Base-by-base conservation (phyloP, 441 rosid species). In the Omphalea diandra region DNA sequence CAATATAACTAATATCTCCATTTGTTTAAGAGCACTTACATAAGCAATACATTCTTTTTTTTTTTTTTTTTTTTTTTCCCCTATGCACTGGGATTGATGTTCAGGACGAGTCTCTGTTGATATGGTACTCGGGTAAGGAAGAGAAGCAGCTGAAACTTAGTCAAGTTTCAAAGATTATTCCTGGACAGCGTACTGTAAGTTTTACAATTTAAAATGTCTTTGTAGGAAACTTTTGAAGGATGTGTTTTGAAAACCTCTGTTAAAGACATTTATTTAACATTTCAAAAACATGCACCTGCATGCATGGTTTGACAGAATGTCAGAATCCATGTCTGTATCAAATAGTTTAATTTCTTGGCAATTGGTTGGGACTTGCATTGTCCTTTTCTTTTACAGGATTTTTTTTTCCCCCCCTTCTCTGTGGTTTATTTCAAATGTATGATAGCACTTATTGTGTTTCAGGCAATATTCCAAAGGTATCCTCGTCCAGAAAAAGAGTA, bases 401-500 rank as follows among this genome's bases (percentile, higher is more conserved):
- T 44, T 10, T 15, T 33, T 18, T 7, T 32, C 17, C 47, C 43
- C 63, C 17, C 47, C 43, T 68, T 31, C 12, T 33, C 47, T 22
- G 55, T 26, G 26, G 3, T 49, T 73, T 69, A 10, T 43, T 55
- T 54, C n/a, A 12, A 41, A 52, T 63, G 7, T 14, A 5, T 47
- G 40, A 50, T n/a, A 47, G 22, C 62, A 3, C 32, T 32, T 29
- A 12, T 72, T 56, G 15, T 71, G 65, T 75, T 76, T 71, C 85
- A 90, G 94, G 83, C 88, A 77, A 80, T 84, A 65, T 90, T 90
- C 80, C 89, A 88, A 71, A 74, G 97, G 63, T 85, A 88, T 80
- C 97, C 97, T 27, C 90, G 95, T 49, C 98, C 98, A n/a, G 98
- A 91, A 81, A 94, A 94, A 84, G 98, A 94, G 79, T 94, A 90